Conservation (phyloP, 768 basidiomycete genomes). For the Coprinellus micaceus region DNA sequence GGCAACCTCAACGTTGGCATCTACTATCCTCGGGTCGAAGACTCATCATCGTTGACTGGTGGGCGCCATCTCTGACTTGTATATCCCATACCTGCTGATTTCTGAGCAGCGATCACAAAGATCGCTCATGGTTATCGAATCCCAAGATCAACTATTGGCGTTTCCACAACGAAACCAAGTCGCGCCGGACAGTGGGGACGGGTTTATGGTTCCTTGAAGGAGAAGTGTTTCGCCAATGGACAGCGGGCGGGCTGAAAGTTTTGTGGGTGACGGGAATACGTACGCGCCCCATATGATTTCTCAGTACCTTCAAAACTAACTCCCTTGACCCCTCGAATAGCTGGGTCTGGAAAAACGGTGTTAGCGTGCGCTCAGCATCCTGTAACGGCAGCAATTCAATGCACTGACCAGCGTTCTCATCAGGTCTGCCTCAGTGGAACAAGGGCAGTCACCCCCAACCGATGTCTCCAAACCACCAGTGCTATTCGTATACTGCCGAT, state of each 20-base stretch:
- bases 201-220: not conserved
- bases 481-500: not conserved
- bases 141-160: not conserved
- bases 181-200: not conserved
- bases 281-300: not conserved
- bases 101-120: no score
- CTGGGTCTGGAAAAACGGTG: not conserved
- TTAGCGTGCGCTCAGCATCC: not conserved
- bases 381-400: no score
- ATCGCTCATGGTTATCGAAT: no score
- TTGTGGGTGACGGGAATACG: not conserved
- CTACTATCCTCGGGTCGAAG: no score
- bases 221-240: not conserved
- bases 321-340: not conserved
- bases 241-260: not conserved
- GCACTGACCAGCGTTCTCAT: not conserved
- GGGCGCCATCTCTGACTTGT: no score
- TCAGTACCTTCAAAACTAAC: not conserved
- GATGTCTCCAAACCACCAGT: not conserved
- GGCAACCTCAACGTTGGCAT: no score
- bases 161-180: not conserved
- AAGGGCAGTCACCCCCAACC: not conserved
- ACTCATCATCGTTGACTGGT: no score
- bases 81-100: no score
- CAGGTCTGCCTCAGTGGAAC: not conserved